Base-by-base conservation (phyloP, 2,329 filamentous ascomycete species). In the Fusarium denticulatum region DNA sequence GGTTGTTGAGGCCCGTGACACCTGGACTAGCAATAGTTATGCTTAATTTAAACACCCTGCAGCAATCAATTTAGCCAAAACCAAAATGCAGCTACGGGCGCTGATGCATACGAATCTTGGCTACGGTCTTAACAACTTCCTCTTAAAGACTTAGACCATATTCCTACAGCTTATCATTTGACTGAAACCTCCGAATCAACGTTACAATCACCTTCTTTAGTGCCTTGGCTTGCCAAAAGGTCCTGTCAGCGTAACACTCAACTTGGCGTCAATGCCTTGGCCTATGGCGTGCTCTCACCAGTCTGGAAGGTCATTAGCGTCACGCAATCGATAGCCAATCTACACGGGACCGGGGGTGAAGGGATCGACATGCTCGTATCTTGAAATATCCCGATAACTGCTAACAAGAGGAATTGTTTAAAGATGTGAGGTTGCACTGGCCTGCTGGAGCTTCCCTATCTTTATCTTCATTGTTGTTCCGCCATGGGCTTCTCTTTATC, bases 211-310 rank as follows among this genome's bases (percentile, higher is more conserved):
- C 24, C 20, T 18, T 13, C 2, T 55, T 36, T 39, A n/a, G 32
- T 28, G 15, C 18, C 50, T 55, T 55, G 50, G 50, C 50, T 13
- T 40, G 7, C 6, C 50, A 40, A 55, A 55, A 55, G 34, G 24
- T 18, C 50, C 50, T 28, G 24, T 52, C 61, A 64, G 24, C 45
- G 66, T 70, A n/a, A 47, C 66, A 57, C 43, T 47, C 11, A 22
- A 16, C 30, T 64, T 71, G 30, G 53, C 66, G 67, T 65, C 66
- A 71, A 70, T 32, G 39, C 10, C 67, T 65, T 60, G 53, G 67
- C 36, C 53, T 56, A 70, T 70, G 60, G 50, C 67, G 67, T 70
- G 67, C 67, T 69, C 42, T 47, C 20, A 45, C 55, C 49, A 70
- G 66, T 60, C 34, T 52, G 67, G 67, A 70, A 70, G 67, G 66